These are phyloP conservation scores for Malassezia caprae DNA, from an alignment of 1,284 basidiomycete species.

Conservation along the genomic window DNA sequence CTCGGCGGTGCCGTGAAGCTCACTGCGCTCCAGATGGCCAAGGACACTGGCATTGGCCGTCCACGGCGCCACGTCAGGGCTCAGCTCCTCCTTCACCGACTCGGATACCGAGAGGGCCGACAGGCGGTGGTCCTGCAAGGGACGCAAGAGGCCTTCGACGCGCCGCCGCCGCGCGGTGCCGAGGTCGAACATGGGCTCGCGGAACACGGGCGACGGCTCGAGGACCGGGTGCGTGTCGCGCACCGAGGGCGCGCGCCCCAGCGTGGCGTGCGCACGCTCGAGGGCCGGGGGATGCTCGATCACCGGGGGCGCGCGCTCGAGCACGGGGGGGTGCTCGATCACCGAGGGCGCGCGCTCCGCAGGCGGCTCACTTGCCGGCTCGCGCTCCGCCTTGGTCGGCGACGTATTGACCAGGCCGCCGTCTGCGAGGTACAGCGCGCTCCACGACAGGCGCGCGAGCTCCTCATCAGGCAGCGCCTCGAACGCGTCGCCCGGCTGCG, in stretches of 20 bases:
- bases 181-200: not conserved
- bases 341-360: not conserved
- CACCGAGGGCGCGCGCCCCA: not conserved
- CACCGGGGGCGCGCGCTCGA: too few species aligned
- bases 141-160: slow-evolving; percentile 1
- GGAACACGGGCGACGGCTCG: not conserved
- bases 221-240: not conserved
- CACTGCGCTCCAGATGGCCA: slow-evolving; percentile 13
- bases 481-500: not conserved
- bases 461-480: not conserved
- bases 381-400: not conserved
- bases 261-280: not conserved
- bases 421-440: not conserved
- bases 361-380: not conserved
- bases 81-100: slow-evolving; percentile 3
- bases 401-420: not conserved
- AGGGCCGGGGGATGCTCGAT: too few species aligned
- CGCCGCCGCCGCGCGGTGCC: not conserved
- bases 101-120: slow-evolving; percentile 9
- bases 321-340: too few species aligned
- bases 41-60: slow-evolving; percentile 7
- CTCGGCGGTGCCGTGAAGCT: slow-evolving; percentile 13
- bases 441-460: not conserved
- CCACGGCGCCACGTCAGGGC: slow-evolving; percentile 7
- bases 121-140: slow-evolving; percentile 4